phyloP scores from a whole-genome alignment of 2,329 filamentous ascomycete species.

The Ceratocystis destructans region DNA sequence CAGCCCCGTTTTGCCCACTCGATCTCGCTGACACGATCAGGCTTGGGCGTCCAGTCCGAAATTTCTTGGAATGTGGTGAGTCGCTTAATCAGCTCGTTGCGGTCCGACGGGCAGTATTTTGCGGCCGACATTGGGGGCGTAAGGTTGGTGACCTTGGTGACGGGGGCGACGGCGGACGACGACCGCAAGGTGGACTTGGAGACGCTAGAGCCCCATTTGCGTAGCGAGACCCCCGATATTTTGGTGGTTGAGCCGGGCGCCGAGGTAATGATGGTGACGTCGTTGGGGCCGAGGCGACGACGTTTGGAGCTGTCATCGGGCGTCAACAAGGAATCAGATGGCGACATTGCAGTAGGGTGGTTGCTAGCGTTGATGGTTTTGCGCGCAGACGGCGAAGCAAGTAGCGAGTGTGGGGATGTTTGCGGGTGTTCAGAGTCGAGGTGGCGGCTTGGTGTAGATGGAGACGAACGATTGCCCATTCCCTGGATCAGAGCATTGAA shows the following conservation, averaged over 20 bases:
- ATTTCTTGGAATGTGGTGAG: conserved; percentile 83
- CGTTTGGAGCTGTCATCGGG: conserved; percentile 30
- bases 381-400: conserved; percentile 18
- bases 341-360: background rate
- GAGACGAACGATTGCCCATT: conserved; percentile 33
- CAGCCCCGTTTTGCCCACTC: conserved; percentile 92
- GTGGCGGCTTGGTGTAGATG: conserved; percentile 10
- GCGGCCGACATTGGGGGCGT: conserved; percentile 29
- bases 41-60: conserved; percentile 87
- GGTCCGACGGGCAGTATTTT: conserved; percentile 76
- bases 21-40: conserved; percentile 70
- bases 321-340: conserved; percentile 19
- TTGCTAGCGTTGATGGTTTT: conserved; percentile 1
- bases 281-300: conserved; percentile 35
- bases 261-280: conserved; percentile 26
- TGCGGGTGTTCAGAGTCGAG: conserved; percentile 24
- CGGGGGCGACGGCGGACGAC: background rate
- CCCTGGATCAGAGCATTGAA: conserved; percentile 63
- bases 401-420: conserved; percentile 6
- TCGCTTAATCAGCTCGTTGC: conserved; percentile 64
- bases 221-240: conserved; percentile 31
- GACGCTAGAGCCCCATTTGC: conserved; percentile 29
- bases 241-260: conserved; percentile 20
- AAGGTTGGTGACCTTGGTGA: conserved; percentile 21
- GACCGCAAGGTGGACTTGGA: background rate